A percentile compares a stretch with the other conserved stretches of the same genome.
Conservation (phyloP, 257 asterid species). For the Dorcoceras hygrometricum region DNA sequence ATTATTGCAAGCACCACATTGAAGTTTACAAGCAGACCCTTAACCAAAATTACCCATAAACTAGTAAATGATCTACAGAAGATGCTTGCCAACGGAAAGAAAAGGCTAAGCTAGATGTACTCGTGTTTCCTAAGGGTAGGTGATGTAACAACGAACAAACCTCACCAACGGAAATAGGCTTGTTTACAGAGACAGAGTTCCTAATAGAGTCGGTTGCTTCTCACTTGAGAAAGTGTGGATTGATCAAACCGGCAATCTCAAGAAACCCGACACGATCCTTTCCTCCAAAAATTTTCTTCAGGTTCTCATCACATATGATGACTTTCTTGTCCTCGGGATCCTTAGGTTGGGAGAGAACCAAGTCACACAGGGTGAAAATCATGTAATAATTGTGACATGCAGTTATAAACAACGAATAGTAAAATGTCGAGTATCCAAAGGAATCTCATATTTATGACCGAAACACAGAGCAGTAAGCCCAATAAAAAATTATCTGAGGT, state of each 20-base stretch:
- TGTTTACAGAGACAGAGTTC: slow-evolving; percentile 8
- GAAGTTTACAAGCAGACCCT: neutral
- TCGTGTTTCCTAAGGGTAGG: slow-evolving; percentile 30
- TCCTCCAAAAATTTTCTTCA: slow-evolving; percentile 68
- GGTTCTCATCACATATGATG: slow-evolving; percentile 83
- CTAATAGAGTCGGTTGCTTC: slow-evolving; percentile 15
- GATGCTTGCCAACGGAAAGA: neutral
- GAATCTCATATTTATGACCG: neutral
- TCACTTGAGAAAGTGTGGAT: slow-evolving; percentile 72
- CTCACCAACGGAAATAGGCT: slow-evolving; percentile 35
- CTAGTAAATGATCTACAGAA: neutral
- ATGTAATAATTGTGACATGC: neutral
- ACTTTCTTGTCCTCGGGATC: slow-evolving; percentile 84
- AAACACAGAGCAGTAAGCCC: neutral
- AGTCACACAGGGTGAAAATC: neutral
- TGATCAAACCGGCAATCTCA: slow-evolving; percentile 85
- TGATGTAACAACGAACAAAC: slow-evolving; percentile 24
- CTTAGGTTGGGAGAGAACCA: slow-evolving; percentile 31
- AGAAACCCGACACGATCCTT: slow-evolving; percentile 85
- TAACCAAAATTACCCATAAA: neutral
- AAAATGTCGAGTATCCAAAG: neutral
- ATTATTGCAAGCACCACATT: neutral
- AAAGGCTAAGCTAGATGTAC: slow-evolving; percentile 19
- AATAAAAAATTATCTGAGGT: neutral
- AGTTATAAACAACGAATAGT: neutral